A percentile compares a stretch with the other conserved stretches of the same genome.
phyloP scores from a whole-genome alignment of 768 basidiomycete species.

The Trametes villosa region DNA sequence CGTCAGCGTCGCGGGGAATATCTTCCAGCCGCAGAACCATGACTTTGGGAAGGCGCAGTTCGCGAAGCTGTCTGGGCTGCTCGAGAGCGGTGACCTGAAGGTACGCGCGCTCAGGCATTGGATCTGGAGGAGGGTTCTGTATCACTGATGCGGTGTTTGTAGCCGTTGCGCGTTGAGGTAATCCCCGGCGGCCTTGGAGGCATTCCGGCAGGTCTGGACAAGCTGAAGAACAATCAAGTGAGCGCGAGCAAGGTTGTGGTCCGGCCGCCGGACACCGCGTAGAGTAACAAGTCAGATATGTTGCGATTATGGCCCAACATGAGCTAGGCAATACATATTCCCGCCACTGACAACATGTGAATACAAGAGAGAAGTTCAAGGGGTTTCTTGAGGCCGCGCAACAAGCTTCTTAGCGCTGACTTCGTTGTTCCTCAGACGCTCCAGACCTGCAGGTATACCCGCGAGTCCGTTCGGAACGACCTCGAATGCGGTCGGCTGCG shows the following conservation, averaged over 20 bases:
- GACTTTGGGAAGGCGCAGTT: slow-evolving; percentile 26
- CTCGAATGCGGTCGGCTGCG: slow-evolving; percentile 48
- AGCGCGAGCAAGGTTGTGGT: slow-evolving; percentile 32
- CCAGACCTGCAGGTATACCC: slow-evolving; percentile 43
- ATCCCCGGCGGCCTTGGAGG: slow-evolving; percentile 29
- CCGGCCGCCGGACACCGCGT: slow-evolving; percentile 1
- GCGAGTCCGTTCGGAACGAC: slow-evolving; percentile 46
- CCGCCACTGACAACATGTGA: background rate
- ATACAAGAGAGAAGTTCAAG: background rate
- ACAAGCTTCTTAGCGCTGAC: slow-evolving; percentile 51
- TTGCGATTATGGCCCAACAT: background rate
- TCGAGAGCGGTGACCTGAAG: slow-evolving; percentile 28
- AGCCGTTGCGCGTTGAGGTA: slow-evolving; percentile 30
- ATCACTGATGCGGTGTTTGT: background rate
- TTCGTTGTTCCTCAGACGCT: slow-evolving; percentile 39
- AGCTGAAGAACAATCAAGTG: slow-evolving; percentile 21
- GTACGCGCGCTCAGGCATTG: slow-evolving; percentile 6
- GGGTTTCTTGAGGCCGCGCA: slow-evolving; percentile 44
- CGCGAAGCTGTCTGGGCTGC: slow-evolving; percentile 20
- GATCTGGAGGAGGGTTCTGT: no score
- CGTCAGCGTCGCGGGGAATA: slow-evolving; percentile 44
- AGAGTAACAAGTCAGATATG: background rate
- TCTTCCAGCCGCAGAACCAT: slow-evolving; percentile 10
- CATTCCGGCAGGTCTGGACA: slow-evolving; percentile 24
- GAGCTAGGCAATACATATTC: background rate